phyloP scores from a whole-genome alignment of 495 filamentous ascomycete genomes.

The Lasiosphaeria hispida region DNA sequence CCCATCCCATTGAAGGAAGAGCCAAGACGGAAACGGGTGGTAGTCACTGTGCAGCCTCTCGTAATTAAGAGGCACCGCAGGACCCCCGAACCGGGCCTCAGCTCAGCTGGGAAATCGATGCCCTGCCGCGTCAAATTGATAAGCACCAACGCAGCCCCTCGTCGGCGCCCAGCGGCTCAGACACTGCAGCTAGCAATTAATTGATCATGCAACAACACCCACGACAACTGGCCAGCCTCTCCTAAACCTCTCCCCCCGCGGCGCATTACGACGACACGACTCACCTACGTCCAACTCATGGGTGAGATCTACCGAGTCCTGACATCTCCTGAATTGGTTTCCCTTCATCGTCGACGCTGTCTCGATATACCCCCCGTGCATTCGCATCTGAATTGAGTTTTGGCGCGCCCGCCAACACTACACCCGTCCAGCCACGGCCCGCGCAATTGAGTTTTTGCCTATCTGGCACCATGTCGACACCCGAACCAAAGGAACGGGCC shows the following conservation, averaged over 20 bases:
- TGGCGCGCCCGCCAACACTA: too few species aligned
- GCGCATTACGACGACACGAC: conserved; percentile 1
- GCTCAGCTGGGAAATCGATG: too few species aligned
- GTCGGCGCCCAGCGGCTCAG: too few species aligned
- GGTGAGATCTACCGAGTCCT: background rate
- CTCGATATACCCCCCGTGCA: background rate
- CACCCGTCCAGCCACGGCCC: background rate
- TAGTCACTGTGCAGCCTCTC: too few species aligned
- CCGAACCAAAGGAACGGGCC: conserved; percentile 22
- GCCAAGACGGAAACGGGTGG: too few species aligned
- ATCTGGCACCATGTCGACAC: background rate
- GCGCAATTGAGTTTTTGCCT: background rate
- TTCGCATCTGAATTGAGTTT: too few species aligned
- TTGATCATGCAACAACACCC: conserved; percentile 6
- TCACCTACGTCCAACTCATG: conserved; percentile 19
- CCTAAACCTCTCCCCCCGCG: background rate
- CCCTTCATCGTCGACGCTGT: background rate
- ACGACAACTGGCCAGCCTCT: background rate
- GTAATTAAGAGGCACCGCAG: too few species aligned
- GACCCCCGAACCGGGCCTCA: too few species aligned
- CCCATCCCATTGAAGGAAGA: too few species aligned
- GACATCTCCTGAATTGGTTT: background rate
- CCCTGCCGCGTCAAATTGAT: too few species aligned
- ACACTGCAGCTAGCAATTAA: background rate
- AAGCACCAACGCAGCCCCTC: too few species aligned